Percentiles rank a stretch among this genome's conserved stretches.
Conservation (phyloP, 2,329 filamentous ascomycete species). For the Pseudocercospora vitis region DNA sequence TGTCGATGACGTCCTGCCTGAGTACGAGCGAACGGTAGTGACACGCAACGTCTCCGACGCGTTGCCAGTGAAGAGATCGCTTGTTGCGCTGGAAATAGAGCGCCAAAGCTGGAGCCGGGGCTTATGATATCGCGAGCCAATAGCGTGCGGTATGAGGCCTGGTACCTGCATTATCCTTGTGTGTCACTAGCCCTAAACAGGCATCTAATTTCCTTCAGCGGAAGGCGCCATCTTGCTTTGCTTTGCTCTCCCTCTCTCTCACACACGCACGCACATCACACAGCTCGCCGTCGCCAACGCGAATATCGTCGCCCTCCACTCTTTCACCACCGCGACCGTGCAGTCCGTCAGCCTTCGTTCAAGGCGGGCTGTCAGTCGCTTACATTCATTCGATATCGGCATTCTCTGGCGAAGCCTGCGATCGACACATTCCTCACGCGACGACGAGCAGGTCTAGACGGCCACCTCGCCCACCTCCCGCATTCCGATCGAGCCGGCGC, state of each 20-base stretch:
- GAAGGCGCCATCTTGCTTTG: not conserved
- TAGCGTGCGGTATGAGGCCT: not conserved
- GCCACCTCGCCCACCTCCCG: slow-evolving; percentile 11
- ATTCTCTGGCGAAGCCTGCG: not conserved
- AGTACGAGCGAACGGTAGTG: not conserved
- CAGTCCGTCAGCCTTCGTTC: slow-evolving; percentile 9
- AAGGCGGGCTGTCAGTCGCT: slow-evolving; percentile 8
- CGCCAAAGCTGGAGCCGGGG: not conserved
- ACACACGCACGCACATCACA: not conserved
- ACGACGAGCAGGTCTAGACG: slow-evolving; percentile 19
- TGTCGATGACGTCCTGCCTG: not conserved
- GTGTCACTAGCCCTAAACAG: not conserved
- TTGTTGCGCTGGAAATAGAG: slow-evolving; percentile 5
- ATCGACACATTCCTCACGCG: slow-evolving; percentile 5
- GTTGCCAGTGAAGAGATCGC: not conserved
- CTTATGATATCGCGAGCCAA: not conserved
- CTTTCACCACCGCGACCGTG: not conserved
- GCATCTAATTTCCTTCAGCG: not conserved
- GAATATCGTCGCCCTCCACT: not conserved
- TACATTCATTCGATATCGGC: not conserved
- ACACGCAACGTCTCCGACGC: not conserved
- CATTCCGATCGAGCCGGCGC: slow-evolving; percentile 26
- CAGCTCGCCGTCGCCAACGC: slow-evolving; percentile 7
- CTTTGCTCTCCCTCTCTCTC: not conserved
- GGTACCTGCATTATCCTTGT: not conserved